Conservation (phyloP, 2,329 filamentous ascomycete species). For the Fusarium floridanum region DNA sequence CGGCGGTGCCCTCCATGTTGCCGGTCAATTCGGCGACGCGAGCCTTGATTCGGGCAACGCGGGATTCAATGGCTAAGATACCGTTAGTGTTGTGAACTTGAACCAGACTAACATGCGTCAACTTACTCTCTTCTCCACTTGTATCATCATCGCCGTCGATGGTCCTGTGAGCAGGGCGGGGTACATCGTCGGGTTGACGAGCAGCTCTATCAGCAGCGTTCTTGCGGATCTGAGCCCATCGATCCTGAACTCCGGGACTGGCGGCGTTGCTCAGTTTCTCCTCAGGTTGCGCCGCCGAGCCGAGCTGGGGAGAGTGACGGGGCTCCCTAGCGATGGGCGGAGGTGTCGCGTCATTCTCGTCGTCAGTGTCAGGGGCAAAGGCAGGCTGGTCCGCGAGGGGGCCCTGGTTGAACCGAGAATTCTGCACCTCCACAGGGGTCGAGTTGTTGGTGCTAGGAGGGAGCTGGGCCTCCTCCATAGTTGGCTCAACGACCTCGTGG, state of each 20-base stretch:
- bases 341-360: slow-evolving; percentile 63
- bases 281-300: slow-evolving; percentile 45
- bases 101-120: background rate
- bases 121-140: slow-evolving; percentile 95
- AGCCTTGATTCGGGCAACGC: slow-evolving; percentile 97
- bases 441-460: slow-evolving; percentile 24
- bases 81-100: slow-evolving; percentile 38
- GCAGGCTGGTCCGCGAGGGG: slow-evolving; percentile 89
- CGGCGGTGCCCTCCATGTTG: slow-evolving; percentile 74
- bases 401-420: slow-evolving; percentile 84
- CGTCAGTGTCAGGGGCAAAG: slow-evolving; percentile 75
- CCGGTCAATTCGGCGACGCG: slow-evolving; percentile 94
- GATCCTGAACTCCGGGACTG: slow-evolving; percentile 68
- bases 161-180: slow-evolving; percentile 66
- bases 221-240: slow-evolving; percentile 96
- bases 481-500: slow-evolving; percentile 39
- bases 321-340: slow-evolving; percentile 64
- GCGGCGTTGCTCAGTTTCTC: slow-evolving; percentile 53
- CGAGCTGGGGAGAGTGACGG: slow-evolving; percentile 43
- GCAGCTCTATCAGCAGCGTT: slow-evolving; percentile 88
- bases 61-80: slow-evolving; percentile 87
- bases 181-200: slow-evolving; percentile 75
- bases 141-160: slow-evolving; percentile 84
- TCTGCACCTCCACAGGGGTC: slow-evolving; percentile 50
- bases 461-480: slow-evolving; percentile 37